Evolutionary conservation across 139 green algal genomes (phyloP), one percentile per base, ranked within the genome.

Genomic region (Chlorella sp.): DNA sequence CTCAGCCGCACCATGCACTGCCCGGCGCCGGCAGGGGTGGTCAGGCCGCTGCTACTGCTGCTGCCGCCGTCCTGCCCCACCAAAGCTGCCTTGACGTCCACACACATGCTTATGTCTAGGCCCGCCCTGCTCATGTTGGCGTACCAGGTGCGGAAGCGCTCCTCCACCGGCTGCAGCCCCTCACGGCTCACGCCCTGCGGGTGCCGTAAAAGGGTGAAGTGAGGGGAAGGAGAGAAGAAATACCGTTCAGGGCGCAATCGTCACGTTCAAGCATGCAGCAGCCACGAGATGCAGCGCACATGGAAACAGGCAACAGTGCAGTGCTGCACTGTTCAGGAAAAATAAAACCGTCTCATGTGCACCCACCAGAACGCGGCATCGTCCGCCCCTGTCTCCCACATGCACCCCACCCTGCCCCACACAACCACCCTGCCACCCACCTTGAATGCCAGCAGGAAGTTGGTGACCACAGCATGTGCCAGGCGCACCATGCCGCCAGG

Each of bases 401-500:
- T n/a, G n/a, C n/a, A n/a, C n/a, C n/a, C n/a, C n/a, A n/a, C n/a
- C n/a, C n/a, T n/a, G n/a, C n/a, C n/a, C 64, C 16, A 71, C 64
- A 71, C 64, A 71, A 71, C 64, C 64, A 71, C 24, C 64, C 37
- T 71, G 16, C 42, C 21, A 32, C 78, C 34, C 86, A 90, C 81
- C 91, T 93, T 91, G 83, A 97, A 94, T 53, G 94, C 95, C 60
- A 93, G 60, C 36, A 93, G 83, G 37, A 93, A 85, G 36, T 93
- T 92, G 30, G 93, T 89, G 0, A 89, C 57, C 30, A 97, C 79
- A 0, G 94, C 94, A 64, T 97, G 94, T 24, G 94, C 89, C 79
- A 97, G 90, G 36, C 94, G 88, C 48, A 97, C 90, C 42, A 93
- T 89, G 28, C 95, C 88, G 11, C 92, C 91, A 26, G 96, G 96